Percentiles rank a stretch among this genome's conserved stretches.
Evolutionary conservation across 1,284 basidiomycete genomes (phyloP).

Genomic region (Flammula alnicola): DNA sequence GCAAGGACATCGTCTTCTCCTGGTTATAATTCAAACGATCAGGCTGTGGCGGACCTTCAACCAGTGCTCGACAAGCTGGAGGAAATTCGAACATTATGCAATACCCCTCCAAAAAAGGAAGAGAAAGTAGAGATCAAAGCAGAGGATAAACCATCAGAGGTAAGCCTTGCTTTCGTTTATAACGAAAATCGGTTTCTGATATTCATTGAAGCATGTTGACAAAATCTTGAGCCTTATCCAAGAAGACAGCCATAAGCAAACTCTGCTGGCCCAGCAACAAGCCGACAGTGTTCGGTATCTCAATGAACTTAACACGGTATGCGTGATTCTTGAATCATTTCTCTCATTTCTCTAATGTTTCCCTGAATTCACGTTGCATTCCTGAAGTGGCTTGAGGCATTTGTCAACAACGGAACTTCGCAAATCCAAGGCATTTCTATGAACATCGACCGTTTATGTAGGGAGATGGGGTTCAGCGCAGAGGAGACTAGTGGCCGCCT

Average conservation of each 20-base stretch:
- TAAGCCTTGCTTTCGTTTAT: conserved; percentile 1
- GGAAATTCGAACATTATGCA: conserved; percentile 21
- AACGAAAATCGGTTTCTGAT: not conserved
- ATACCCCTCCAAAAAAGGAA: conserved; percentile 4
- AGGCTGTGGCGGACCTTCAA: conserved; percentile 10
- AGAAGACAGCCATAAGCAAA: conserved; percentile 50
- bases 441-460: conserved; percentile 64
- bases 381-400: conserved; percentile 80
- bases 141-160: conserved; percentile 14
- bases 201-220: conserved; percentile 47
- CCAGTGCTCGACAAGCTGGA: conserved; percentile 24
- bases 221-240: conserved; percentile 50
- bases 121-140: not conserved
- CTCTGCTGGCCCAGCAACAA: conserved; percentile 60
- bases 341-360: not conserved
- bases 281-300: conserved; percentile 74
- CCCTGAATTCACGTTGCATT: not conserved
- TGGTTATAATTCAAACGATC: not conserved
- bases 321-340: not conserved
- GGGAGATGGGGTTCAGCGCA: conserved; percentile 45
- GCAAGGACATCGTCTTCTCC: not conserved
- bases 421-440: conserved; percentile 69
- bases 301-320: conserved; percentile 71
- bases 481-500: conserved; percentile 9
- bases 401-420: conserved; percentile 73